phyloP scores from a whole-genome alignment of 257 asterid species.

The Scutellaria baicalensis region DNA sequence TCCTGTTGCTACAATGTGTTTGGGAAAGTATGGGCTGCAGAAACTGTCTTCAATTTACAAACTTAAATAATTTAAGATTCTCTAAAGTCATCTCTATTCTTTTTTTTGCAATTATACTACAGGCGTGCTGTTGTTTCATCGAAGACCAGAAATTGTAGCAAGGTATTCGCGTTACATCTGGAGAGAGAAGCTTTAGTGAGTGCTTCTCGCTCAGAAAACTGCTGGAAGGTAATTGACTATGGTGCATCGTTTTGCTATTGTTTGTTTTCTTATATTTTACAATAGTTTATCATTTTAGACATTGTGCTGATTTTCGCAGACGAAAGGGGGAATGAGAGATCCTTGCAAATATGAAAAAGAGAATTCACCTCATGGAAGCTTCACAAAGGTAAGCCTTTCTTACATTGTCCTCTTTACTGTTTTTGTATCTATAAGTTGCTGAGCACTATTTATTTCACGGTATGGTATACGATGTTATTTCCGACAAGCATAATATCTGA shows the following conservation, averaged over 20 bases:
- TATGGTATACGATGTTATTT: too few species aligned
- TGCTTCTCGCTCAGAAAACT: slow-evolving; percentile 32
- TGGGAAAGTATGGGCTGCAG: slow-evolving; percentile 54
- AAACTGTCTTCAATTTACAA: slow-evolving; percentile 4
- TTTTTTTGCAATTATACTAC: slow-evolving; percentile 7
- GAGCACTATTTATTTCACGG: not conserved
- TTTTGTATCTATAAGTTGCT: not conserved
- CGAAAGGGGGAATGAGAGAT: slow-evolving; percentile 57
- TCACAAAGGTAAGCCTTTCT: slow-evolving; percentile 41
- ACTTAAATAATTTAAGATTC: not conserved
- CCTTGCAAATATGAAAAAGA: slow-evolving; percentile 35
- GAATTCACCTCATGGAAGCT: slow-evolving; percentile 53
- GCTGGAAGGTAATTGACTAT: slow-evolving; percentile 56
- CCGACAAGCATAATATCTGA: not conserved
- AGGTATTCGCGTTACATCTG: slow-evolving; percentile 44
- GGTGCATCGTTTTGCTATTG: not conserved
- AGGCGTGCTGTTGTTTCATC: slow-evolving; percentile 62
- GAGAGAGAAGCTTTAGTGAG: slow-evolving; percentile 61
- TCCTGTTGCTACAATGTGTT: slow-evolving; percentile 64
- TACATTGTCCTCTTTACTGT: not conserved
- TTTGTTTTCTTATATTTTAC: not conserved
- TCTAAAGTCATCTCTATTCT: not conserved
- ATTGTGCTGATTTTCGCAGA: slow-evolving; percentile 25
- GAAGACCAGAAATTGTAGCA: slow-evolving; percentile 43
- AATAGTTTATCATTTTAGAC: not conserved